phyloP scores from a whole-genome alignment of 306 rosid genomes.

The Datisca glomerata region DNA sequence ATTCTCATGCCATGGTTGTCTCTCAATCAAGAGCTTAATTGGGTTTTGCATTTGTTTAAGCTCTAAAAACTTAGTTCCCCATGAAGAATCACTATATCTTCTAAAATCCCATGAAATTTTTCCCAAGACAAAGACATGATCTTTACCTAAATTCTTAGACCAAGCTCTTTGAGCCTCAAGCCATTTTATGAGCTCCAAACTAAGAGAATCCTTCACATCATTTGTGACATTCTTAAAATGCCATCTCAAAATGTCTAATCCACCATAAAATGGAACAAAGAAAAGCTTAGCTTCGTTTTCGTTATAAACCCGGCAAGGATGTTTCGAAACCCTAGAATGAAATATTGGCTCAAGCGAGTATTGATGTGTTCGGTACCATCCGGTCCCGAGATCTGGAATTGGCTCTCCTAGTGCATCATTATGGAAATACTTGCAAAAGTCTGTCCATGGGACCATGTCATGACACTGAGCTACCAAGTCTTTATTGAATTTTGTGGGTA shows the following conservation, averaged over 20 bases:
- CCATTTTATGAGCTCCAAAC: constrained; percentile 33
- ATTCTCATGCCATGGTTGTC: constrained; percentile 50
- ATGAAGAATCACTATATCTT: constrained; percentile 19
- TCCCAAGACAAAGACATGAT: constrained; percentile 52
- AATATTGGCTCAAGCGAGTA: constrained; percentile 41
- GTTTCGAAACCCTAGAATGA: constrained; percentile 40
- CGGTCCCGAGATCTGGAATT: constrained; percentile 34
- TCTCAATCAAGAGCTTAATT: constrained; percentile 42
- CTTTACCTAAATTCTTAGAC: constrained; percentile 35
- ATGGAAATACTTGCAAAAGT: constrained; percentile 30
- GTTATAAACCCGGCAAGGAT: constrained; percentile 38
- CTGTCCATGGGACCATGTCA: constrained; percentile 44
- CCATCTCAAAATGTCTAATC: constrained; percentile 43
- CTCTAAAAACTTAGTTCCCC: constrained; percentile 46
- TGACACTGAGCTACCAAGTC: constrained; percentile 43
- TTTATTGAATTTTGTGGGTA: constrained; percentile 46
- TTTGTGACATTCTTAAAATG: constrained; percentile 40
- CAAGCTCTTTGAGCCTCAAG: constrained; percentile 32
- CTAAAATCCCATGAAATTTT: constrained; percentile 67
- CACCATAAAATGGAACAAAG: constrained; percentile 51
- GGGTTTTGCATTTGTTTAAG: constrained; percentile 45
- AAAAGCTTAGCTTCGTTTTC: constrained; percentile 37
- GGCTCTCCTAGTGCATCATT: constrained; percentile 40
- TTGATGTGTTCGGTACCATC: constrained; percentile 47
- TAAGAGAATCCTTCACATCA: constrained; percentile 35